Base-by-base conservation (phyloP, 306 rosid species). In the Abrus precatorius region DNA sequence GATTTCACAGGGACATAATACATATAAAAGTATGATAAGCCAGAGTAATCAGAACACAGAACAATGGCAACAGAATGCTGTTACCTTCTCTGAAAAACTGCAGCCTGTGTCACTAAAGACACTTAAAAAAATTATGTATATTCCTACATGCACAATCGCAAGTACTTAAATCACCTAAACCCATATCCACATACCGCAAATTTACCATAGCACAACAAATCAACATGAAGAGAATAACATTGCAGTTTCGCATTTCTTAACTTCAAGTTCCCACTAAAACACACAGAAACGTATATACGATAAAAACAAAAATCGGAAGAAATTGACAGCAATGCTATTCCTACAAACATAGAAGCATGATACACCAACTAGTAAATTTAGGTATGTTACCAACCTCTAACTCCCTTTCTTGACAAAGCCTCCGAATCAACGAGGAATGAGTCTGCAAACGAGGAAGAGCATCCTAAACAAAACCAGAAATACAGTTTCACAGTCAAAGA, bases 391-490 rank as follows among this genome's bases (percentile, higher is more conserved):
- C 34, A 80, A 95, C 99, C 99, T 92, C 92, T 84, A 93, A 83
- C 80, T 90, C 96, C 60, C 85, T 79, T 49, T 91, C 99, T 76
- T 34, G 98, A 72, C 92, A 89, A 83, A 95, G 97, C 84, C 99
- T 91, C 54, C 89, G 91, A 69, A 95, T 83, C 85, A 95, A 69
- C 9, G 99, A 91, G 33, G 99, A 93, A 86, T 95, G 99, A 82
- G 92, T 88, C 89, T 88, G 98, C 86, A 95, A 82, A 79, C 86
- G 76, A 48, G 79, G 93, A 69, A 79, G 85, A 56, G 72, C 87
- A 62, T 87, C 94, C 99, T 88, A 72, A 36, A 76, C 28, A 62
- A 72, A 75, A 48, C 50, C 67, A 45, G 20, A 79, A 66, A 20
- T 75, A 33, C 13, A 74, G 13, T 34, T n/a, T 72, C 54, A 12